Percentiles rank a stretch among this genome's conserved stretches.
Conservation (phyloP, 176 grass and related monocot species). For the Luzula sylvatica region DNA sequence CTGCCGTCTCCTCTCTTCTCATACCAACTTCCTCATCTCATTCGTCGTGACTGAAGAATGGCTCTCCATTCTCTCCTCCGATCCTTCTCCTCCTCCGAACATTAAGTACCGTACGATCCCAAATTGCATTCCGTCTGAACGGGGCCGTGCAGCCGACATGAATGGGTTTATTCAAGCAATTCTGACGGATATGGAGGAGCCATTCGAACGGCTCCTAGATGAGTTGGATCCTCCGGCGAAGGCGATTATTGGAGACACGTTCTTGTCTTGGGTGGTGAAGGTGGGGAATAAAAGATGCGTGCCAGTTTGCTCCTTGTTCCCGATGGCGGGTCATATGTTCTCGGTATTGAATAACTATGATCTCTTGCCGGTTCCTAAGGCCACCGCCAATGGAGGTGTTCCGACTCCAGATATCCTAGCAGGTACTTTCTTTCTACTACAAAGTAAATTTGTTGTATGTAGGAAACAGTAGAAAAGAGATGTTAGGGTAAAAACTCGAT, state of each 20-base stretch:
- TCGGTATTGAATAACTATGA: slow-evolving; percentile 16
- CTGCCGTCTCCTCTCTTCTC: slow-evolving; percentile 31
- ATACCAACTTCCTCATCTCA: slow-evolving; percentile 21
- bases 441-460: neutral
- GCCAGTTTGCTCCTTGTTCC: slow-evolving; percentile 28
- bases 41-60: slow-evolving; percentile 44
- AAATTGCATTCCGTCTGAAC: slow-evolving; percentile 46
- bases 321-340: slow-evolving; percentile 29
- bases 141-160: slow-evolving; percentile 34
- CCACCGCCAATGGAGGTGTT: neutral
- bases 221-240: slow-evolving; percentile 11
- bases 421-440: slow-evolving; percentile 1
- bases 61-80: slow-evolving; percentile 34
- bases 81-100: neutral
- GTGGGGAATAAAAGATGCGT: slow-evolving; percentile 19
- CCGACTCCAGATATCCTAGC: slow-evolving; percentile 2
- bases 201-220: slow-evolving; percentile 24
- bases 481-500: no score
- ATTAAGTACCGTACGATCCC: slow-evolving; percentile 27
- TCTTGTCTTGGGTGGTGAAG: slow-evolving; percentile 22
- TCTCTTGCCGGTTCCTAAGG: neutral
- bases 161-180: slow-evolving; percentile 32
- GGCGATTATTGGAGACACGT: slow-evolving; percentile 14
- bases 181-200: slow-evolving; percentile 28
- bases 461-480: no score